Base-by-base conservation (phyloP, 305 asterid genomes). In the Plantago lanceolata region DNA sequence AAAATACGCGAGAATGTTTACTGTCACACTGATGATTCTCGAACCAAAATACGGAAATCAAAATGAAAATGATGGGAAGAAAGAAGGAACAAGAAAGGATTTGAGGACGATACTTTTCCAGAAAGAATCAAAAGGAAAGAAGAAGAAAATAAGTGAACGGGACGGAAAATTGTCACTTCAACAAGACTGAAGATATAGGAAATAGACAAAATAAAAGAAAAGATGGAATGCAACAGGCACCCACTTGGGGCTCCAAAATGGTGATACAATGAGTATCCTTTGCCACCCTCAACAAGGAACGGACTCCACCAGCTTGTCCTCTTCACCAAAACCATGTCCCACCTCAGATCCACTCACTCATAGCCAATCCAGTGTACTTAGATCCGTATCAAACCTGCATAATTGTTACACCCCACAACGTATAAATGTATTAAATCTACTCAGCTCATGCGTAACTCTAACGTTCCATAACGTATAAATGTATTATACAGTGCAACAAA, bases 111-210 rank as follows among this genome's bases (percentile, higher is more conserved):
- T 35, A 56, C 7, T 16, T 56, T 15, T 29, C 14, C 28, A 15
- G 61, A 56, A 56, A 56, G 61, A 56, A 56, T 56, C 37, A 56
- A 56, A 56, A 56, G 47, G 9, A 29, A 40, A 56, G 61, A 56
- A 19, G 61, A 56, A 56, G 29, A 55, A 56, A 56, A 15, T 28
- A 40, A 40, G 45, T 35, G 37, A 56, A 56, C 61, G 61, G 61
- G 61, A 56, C 61, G 61, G 61, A 40, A 54, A 56, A 56, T 56
- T 16, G 61, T 56, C 61, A 56, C 61, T 56, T 56, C 61, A 56
- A 56, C 61, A 56, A 56, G 61, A 56, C 61, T 28, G 7, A 40
- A 56, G 47, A 29, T 8, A 19, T n/a, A 29, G 45, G 61, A 56
- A 56, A 29, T 28, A 7, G 61, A 56, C 61, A 56, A 55, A 31